A percentile compares a stretch with the other conserved stretches of the same genome.
These are phyloP conservation scores for Penicillium roqueforti DNA, from an alignment of 495 filamentous ascomycete genomes.

Conservation along the genomic window DNA sequence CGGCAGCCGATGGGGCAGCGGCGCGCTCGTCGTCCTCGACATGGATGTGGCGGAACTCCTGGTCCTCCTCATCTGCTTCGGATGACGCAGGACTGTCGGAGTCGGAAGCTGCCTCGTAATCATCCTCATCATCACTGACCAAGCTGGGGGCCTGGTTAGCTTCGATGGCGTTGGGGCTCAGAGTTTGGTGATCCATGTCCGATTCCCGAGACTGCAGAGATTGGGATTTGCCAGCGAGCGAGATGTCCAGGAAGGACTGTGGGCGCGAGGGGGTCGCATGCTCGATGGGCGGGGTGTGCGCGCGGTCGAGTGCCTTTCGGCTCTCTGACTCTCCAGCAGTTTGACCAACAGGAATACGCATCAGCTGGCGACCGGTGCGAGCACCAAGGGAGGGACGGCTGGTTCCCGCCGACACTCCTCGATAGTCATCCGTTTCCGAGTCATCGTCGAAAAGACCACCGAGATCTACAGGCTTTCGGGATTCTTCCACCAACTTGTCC, in stretches of 20 bases:
- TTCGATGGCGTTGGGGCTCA: slow-evolving; percentile 75
- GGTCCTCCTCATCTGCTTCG: slow-evolving; percentile 42
- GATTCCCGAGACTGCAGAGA: slow-evolving; percentile 36
- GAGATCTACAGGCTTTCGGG: slow-evolving; percentile 21
- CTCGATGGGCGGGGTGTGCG: slow-evolving; percentile 24
- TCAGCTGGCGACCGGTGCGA: slow-evolving; percentile 45
- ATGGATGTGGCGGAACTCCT: slow-evolving; percentile 49
- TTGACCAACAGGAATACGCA: slow-evolving; percentile 54
- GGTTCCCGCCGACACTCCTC: slow-evolving; percentile 45
- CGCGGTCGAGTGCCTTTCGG: slow-evolving; percentile 50
- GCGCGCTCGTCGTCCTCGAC: slow-evolving; percentile 50
- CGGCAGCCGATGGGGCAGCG: slow-evolving; percentile 28
- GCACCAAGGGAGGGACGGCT: slow-evolving; percentile 28
- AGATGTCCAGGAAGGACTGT: slow-evolving; percentile 34
- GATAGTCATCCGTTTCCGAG: slow-evolving; percentile 46
- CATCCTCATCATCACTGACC: slow-evolving; percentile 81
- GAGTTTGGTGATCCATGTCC: slow-evolving; percentile 54
- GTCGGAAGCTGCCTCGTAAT: slow-evolving; percentile 54
- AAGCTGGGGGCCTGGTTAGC: slow-evolving; percentile 80
- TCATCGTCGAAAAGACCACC: slow-evolving; percentile 51
- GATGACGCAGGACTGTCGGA: slow-evolving; percentile 46
- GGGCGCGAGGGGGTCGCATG: slow-evolving; percentile 34
- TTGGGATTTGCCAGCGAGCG: slow-evolving; percentile 29
- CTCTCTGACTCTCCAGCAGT: slow-evolving; percentile 48
- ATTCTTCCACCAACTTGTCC: slow-evolving; percentile 42